Percentiles rank a stretch among this genome's conserved stretches.
Evolutionary conservation across 192 early-diverging fungal genomes (phyloP).

Genomic region (Mortierella alpina): DNA sequence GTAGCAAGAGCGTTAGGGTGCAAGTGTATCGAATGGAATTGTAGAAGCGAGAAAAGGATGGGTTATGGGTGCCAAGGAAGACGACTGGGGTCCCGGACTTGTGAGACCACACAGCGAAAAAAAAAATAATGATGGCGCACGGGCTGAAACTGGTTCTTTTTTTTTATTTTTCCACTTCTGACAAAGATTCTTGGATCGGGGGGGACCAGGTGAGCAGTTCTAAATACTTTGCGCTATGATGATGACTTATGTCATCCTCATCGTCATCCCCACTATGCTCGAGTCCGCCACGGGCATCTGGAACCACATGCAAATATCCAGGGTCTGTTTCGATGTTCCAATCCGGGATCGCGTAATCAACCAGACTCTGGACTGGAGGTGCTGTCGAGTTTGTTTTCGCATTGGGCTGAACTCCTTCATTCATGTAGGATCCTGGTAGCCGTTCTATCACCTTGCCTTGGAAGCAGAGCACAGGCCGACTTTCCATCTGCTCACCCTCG

Average conservation of each 20-base stretch:
- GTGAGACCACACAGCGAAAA: too few species aligned
- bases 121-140: too few species aligned
- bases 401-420: neutral
- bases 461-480: conserved; percentile 37
- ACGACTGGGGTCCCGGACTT: neutral
- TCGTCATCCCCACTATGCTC: neutral
- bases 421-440: conserved; percentile 37
- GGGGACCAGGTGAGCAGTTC: conserved; percentile 10
- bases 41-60: conserved; percentile 5
- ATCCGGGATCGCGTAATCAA: conserved; percentile 14
- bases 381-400: neutral
- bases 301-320: conserved; percentile 18
- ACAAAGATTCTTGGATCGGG: neutral
- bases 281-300: neutral
- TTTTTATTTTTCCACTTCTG: conserved; percentile 5
- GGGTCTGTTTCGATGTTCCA: conserved; percentile 19
- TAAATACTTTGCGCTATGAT: neutral
- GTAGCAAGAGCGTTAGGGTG: neutral
- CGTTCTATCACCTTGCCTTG: conserved; percentile 11
- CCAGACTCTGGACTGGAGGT: neutral
- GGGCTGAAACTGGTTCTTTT: neutral
- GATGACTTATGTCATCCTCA: neutral
- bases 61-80: neutral
- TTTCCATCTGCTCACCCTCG: neutral
- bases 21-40: neutral